phyloP scores from a whole-genome alignment of 2,329 filamentous ascomycete genomes.

The Didymellaceae sp. region DNA sequence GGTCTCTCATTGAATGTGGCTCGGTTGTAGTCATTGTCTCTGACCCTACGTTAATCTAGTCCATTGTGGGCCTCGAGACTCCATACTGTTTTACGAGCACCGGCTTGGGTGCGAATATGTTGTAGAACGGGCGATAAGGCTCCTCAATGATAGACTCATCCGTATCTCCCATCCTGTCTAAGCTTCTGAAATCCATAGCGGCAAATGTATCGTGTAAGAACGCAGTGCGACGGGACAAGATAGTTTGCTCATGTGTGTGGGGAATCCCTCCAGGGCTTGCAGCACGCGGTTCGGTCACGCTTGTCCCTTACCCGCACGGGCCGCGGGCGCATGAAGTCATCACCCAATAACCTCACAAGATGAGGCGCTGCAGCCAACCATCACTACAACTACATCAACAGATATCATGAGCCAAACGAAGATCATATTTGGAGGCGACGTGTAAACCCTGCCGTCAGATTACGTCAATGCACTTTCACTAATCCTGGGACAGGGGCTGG shows the following conservation, averaged over 20 bases:
- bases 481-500: slow-evolving; percentile 60
- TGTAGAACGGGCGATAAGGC: slow-evolving; percentile 60
- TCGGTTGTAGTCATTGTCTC: slow-evolving; percentile 52
- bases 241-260: background rate
- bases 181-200: slow-evolving; percentile 44
- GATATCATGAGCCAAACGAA: slow-evolving; percentile 27
- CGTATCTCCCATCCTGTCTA: slow-evolving; percentile 34
- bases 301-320: slow-evolving; percentile 15
- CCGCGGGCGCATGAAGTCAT: slow-evolving; percentile 12
- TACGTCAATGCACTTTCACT: background rate
- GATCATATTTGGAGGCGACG: slow-evolving; percentile 39
- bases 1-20: slow-evolving; percentile 66
- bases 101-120: slow-evolving; percentile 57
- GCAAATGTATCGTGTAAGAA: background rate
- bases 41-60: slow-evolving; percentile 14
- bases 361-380: slow-evolving; percentile 1
- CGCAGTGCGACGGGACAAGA: background rate
- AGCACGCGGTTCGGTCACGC: slow-evolving; percentile 15
- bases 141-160: slow-evolving; percentile 42
- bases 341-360: slow-evolving; percentile 1
- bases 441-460: slow-evolving; percentile 21
- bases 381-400: slow-evolving; percentile 1
- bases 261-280: background rate
- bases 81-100: slow-evolving; percentile 53
- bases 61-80: background rate